Evolutionary conservation across 2,329 filamentous ascomycete genomes (phyloP).

Genomic region (Fusarium tricinctum): DNA sequence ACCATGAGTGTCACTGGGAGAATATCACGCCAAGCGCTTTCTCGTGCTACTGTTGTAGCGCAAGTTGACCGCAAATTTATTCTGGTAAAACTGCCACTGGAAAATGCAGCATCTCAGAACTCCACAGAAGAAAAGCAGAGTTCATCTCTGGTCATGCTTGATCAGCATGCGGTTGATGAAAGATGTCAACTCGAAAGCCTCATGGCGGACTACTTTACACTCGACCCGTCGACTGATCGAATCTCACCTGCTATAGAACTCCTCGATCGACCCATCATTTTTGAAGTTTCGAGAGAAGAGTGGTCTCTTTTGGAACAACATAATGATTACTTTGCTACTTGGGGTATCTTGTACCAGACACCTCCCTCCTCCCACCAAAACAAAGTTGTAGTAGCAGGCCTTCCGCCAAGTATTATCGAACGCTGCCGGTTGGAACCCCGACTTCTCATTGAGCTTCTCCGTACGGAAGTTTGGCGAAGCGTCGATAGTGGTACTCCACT

Average conservation of each 20-base stretch:
- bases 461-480: slow-evolving; percentile 79
- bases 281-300: slow-evolving; percentile 76
- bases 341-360: slow-evolving; percentile 79
- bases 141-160: slow-evolving; percentile 80
- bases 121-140: background rate
- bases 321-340: slow-evolving; percentile 71
- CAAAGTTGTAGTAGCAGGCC: slow-evolving; percentile 64
- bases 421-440: slow-evolving; percentile 80
- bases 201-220: slow-evolving; percentile 66
- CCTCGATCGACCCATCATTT: slow-evolving; percentile 69
- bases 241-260: slow-evolving; percentile 52
- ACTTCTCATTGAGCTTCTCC: slow-evolving; percentile 79
- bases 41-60: slow-evolving; percentile 74
- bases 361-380: slow-evolving; percentile 45
- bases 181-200: slow-evolving; percentile 83
- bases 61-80: slow-evolving; percentile 96
- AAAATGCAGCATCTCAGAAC: slow-evolving; percentile 7
- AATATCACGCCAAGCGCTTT: slow-evolving; percentile 74
- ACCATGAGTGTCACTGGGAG: slow-evolving; percentile 55
- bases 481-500: slow-evolving; percentile 59
- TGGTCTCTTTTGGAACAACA: slow-evolving; percentile 67
- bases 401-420: slow-evolving; percentile 82
- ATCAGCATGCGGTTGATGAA: slow-evolving; percentile 97
- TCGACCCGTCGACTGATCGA: background rate
- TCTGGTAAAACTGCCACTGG: slow-evolving; percentile 69